Conservation (phyloP, 2,329 filamentous ascomycete genomes). For the Anthostomella pinea region DNA sequence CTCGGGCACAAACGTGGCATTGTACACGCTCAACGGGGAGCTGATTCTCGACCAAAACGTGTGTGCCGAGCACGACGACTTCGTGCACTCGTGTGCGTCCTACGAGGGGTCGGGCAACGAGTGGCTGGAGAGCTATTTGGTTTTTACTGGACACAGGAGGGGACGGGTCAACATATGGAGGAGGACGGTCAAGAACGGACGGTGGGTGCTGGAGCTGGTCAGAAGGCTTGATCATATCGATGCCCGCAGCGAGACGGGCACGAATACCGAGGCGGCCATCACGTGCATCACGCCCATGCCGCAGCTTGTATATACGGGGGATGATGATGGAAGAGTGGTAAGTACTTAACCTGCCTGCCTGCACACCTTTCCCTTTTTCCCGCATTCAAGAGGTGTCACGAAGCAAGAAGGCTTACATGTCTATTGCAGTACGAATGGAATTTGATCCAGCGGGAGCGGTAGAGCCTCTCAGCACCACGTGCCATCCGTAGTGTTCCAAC, state of each 20-base stretch:
- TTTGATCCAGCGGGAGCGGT: conserved; percentile 55
- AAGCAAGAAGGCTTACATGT: conserved; percentile 10
- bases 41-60: conserved; percentile 79
- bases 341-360: too few species aligned
- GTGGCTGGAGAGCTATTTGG: conserved; percentile 80
- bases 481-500: conserved; percentile 8
- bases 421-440: conserved; percentile 59
- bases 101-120: conserved; percentile 90
- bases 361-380: conserved; percentile 2
- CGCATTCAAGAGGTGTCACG: too few species aligned
- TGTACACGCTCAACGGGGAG: conserved; percentile 88
- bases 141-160: conserved; percentile 84
- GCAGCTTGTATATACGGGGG: conserved; percentile 84
- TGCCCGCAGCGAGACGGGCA: conserved; percentile 56
- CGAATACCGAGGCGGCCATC: conserved; percentile 65
- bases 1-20: conserved; percentile 66
- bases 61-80: conserved; percentile 68
- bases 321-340: conserved; percentile 89
- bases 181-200: conserved; percentile 55
- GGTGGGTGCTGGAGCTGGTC: conserved; percentile 75
- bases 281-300: conserved; percentile 84
- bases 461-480: conserved; percentile 34
- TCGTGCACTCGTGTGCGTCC: conserved; percentile 78
- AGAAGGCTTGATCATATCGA: conserved; percentile 81
- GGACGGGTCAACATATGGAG: conserved; percentile 81